Conservation (phyloP, 768 basidiomycete species). For the Boletus tomentosulus region DNA sequence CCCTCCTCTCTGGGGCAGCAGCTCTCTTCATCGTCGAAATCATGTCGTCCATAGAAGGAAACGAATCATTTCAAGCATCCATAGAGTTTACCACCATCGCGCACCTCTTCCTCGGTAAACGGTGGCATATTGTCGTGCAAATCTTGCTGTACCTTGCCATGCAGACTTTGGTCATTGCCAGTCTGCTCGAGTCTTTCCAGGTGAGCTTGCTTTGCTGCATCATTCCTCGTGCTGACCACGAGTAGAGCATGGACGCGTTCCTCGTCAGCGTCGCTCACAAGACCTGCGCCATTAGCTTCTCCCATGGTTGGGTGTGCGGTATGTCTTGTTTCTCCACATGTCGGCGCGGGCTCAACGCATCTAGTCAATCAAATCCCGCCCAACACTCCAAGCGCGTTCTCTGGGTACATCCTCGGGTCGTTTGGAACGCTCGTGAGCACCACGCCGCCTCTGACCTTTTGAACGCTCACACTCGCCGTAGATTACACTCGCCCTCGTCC, state of each 20-base stretch:
- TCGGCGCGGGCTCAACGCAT: neutral
- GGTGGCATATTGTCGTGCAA: conserved; percentile 22
- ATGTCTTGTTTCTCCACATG: neutral
- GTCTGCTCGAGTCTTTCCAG: conserved; percentile 25
- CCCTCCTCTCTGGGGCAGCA: conserved; percentile 17
- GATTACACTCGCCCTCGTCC: conserved; percentile 16
- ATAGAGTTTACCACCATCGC: conserved; percentile 26
- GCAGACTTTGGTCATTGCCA: conserved; percentile 21
- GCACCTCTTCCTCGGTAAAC: conserved; percentile 22
- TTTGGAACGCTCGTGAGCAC: conserved; percentile 19
- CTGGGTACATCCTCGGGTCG: conserved; percentile 21
- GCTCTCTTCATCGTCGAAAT: conserved; percentile 19
- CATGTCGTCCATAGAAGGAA: conserved; percentile 26
- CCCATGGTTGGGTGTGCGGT: conserved; percentile 21
- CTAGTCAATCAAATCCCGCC: conserved; percentile 11
- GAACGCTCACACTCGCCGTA: conserved; percentile 3
- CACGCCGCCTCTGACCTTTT: neutral
- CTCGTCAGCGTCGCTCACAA: conserved; percentile 23
- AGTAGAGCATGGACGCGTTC: conserved; percentile 22
- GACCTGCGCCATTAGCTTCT: conserved; percentile 23
- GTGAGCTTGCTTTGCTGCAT: neutral
- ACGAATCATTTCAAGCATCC: conserved; percentile 20
- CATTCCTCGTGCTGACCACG: neutral
- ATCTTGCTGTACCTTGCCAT: conserved; percentile 18
- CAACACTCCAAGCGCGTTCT: conserved; percentile 12